Percentiles rank a stretch among this genome's conserved stretches.
phyloP scores from a whole-genome alignment of 306 rosid genomes.

The Corylus avellana region DNA sequence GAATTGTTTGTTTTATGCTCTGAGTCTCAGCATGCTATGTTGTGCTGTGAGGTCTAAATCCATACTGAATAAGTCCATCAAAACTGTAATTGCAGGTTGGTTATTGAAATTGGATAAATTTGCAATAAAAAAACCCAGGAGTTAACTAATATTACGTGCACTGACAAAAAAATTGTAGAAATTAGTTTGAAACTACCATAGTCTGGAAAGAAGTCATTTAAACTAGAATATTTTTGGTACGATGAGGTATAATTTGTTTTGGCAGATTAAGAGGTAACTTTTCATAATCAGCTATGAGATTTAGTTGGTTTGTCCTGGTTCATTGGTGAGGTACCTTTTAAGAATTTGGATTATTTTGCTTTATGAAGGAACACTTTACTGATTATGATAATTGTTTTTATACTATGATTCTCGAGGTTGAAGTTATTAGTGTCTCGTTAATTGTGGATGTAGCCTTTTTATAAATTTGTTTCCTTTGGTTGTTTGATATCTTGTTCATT shows the following conservation, averaged over 20 bases:
- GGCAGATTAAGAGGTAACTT: not conserved
- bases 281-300: not conserved
- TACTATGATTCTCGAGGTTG: not conserved
- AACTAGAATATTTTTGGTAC: not conserved
- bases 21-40: not conserved
- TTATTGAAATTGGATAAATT: not conserved
- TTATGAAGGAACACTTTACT: not conserved
- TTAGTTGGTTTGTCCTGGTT: not conserved
- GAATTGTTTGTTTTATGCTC: not conserved
- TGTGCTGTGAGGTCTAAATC: not conserved
- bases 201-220: not conserved
- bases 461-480: not conserved
- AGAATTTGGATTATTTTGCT: not conserved
- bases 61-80: not conserved
- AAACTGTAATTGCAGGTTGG: not conserved
- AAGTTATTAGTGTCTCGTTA: not conserved
- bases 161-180: not conserved
- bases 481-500: not conserved
- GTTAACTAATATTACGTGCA: too few species aligned
- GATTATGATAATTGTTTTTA: not conserved
- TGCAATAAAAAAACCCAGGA: too few species aligned
- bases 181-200: not conserved
- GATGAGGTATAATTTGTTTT: too few species aligned
- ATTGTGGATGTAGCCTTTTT: not conserved
- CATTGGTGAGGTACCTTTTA: not conserved